Conservation (phyloP, 805 yeast species). For the Pichia rugopelliculosa region DNA sequence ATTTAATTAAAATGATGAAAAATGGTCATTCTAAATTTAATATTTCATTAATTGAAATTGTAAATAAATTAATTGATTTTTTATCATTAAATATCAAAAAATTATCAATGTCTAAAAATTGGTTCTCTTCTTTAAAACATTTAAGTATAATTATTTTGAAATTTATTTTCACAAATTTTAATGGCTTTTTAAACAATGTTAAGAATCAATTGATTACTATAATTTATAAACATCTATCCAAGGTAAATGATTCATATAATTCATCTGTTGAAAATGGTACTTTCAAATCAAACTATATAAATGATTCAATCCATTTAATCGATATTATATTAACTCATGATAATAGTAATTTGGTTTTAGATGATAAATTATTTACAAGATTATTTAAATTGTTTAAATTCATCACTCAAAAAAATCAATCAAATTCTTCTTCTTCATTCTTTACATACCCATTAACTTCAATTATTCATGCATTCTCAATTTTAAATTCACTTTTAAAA, state of each 20-base stretch:
- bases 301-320: conserved; percentile 24
- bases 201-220: conserved; percentile 23
- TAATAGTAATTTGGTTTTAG: conserved; percentile 22
- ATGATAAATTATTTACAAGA: conserved; percentile 26
- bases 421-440: conserved; percentile 1
- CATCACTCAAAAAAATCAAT: conserved; percentile 16
- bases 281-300: conserved; percentile 28
- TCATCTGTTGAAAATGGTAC: conserved; percentile 24
- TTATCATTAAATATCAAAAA: conserved; percentile 20
- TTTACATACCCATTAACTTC: conserved; percentile 27
- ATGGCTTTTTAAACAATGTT: conserved; percentile 29
- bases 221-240: conserved; percentile 27
- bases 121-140: conserved; percentile 28
- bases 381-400: conserved; percentile 25
- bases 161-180: conserved; percentile 25
- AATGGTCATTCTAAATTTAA: conserved; percentile 28
- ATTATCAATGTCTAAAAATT: conserved; percentile 25
- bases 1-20: conserved; percentile 23
- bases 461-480: conserved; percentile 24
- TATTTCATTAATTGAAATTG: conserved; percentile 25
- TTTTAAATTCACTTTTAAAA: conserved; percentile 23
- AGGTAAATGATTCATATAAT: conserved; percentile 29
- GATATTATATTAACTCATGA: conserved; percentile 26
- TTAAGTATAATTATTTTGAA: conserved; percentile 24
- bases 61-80: conserved; percentile 19